These are phyloP conservation scores for Fraxinus sp. DNA, from an alignment of 305 asterid genomes.

Conservation along the genomic window DNA sequence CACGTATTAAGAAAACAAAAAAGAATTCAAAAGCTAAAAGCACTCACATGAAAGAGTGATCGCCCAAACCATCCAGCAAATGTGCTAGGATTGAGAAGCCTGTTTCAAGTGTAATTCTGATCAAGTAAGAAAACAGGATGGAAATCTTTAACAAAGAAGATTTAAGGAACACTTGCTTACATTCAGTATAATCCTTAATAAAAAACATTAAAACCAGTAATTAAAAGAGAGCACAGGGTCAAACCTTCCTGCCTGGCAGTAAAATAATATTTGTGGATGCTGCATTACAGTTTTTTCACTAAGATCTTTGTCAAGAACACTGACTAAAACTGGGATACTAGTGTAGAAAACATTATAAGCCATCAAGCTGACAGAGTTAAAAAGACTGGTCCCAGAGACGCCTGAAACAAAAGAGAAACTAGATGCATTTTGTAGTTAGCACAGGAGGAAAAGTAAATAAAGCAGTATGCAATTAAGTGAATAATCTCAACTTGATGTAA, in stretches of 20 bases:
- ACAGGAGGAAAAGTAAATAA: constrained; percentile 22
- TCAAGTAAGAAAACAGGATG: constrained; percentile 25
- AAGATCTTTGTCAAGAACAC: constrained; percentile 95
- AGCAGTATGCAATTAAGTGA: not conserved
- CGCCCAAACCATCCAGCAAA: constrained; percentile 99
- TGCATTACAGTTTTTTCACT: constrained; percentile 94
- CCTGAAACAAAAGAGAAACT: constrained; percentile 97
- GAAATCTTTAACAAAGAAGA: constrained; percentile 4
- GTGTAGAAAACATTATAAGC: constrained; percentile 99
- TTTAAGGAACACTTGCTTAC: constrained; percentile 4
- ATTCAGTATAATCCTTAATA: constrained; percentile 13
- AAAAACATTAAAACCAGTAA: not conserved
- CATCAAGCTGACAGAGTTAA: constrained; percentile 96
- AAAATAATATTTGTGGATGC: constrained; percentile 93
- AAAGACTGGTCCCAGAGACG: constrained; percentile 94
- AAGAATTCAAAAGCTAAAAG: constrained; percentile 23
- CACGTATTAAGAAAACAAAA: not conserved
- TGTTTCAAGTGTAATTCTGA: constrained; percentile 37
- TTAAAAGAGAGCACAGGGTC: constrained; percentile 28
- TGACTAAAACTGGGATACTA: constrained; percentile 86
- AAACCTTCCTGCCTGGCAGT: constrained; percentile 99
- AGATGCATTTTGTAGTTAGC: constrained; percentile 49
- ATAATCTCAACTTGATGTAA: constrained; percentile 5
- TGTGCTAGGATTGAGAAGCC: constrained; percentile 98
- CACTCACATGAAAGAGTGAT: constrained; percentile 93